Evolutionary conservation across 345 rosid species (phyloP).

Genomic region (Laguncularia racemosa): DNA sequence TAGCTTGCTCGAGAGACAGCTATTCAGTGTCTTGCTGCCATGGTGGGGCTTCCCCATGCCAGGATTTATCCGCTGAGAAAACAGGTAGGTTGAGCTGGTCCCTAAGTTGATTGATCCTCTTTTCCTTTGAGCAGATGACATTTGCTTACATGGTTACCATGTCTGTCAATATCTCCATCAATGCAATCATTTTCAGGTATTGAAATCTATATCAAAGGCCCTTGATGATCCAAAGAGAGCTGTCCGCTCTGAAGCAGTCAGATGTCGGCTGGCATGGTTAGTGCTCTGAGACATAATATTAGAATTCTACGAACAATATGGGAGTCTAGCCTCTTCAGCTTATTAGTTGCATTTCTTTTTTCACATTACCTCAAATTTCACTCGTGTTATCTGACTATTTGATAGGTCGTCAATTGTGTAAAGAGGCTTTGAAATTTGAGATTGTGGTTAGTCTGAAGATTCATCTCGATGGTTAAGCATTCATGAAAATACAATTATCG

Average conservation of each 20-base stretch:
- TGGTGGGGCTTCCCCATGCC: conserved; percentile 57
- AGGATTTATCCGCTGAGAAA: conserved; percentile 69
- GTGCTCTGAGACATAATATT: conserved; percentile 6
- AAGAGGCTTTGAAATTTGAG: too few relatives aligned
- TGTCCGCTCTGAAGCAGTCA: conserved; percentile 77
- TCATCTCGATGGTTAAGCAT: too few relatives aligned
- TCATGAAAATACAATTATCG: too few relatives aligned
- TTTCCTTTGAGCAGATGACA: not conserved
- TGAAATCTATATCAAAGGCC: conserved; percentile 45
- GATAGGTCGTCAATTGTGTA: too few relatives aligned
- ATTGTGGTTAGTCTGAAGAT: too few relatives aligned
- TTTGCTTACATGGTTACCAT: not conserved
- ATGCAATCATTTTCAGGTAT: conserved; percentile 31
- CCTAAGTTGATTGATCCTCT: not conserved
- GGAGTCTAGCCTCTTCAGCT: not conserved
- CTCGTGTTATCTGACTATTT: too few relatives aligned
- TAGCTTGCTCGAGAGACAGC: conserved; percentile 89
- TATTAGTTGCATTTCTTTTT: too few relatives aligned
- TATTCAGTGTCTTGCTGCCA: conserved; percentile 69
- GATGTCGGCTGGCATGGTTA: conserved; percentile 82
- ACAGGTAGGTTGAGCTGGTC: conserved; percentile 36
- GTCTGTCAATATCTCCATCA: too few relatives aligned
- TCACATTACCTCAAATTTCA: too few relatives aligned
- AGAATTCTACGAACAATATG: not conserved
- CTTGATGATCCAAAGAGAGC: conserved; percentile 80